Conservation (phyloP, 2,329 filamentous ascomycete genomes). For the Arthrobotrys entomopaga region DNA sequence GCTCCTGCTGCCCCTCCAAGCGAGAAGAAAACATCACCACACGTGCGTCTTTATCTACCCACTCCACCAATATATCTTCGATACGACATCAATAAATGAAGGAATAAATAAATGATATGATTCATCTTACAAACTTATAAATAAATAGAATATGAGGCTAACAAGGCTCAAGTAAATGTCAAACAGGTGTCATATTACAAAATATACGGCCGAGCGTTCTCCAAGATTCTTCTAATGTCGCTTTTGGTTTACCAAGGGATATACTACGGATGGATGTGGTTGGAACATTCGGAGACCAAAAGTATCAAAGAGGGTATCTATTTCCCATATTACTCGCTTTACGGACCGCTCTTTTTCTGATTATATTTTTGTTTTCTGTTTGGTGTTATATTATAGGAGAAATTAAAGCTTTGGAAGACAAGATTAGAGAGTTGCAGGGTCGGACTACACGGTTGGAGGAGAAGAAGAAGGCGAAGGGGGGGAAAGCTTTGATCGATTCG, state of each 20-base stretch:
- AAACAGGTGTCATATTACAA: conserved; percentile 75
- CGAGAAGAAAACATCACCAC: conserved; percentile 48
- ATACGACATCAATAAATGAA: background rate
- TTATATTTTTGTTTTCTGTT: background rate
- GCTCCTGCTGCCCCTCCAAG: background rate
- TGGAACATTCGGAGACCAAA: conserved; percentile 77
- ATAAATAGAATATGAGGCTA: background rate
- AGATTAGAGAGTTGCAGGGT: conserved; percentile 31
- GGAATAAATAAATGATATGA: background rate
- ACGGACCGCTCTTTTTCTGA: background rate
- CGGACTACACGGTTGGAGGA: conserved; percentile 20
- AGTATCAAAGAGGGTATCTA: conserved; percentile 68
- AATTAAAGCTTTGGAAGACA: conserved; percentile 39
- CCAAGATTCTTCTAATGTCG: conserved; percentile 78
- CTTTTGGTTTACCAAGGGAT: conserved; percentile 81
- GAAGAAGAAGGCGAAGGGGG: conserved; percentile 1
- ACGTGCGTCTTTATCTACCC: conserved; percentile 34
- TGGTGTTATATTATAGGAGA: conserved; percentile 28
- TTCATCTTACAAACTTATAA: background rate
- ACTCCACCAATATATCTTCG: background rate
- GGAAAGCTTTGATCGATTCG: background rate
- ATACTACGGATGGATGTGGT: conserved; percentile 78
- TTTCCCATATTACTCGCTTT: background rate
- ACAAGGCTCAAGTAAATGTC: conserved; percentile 10
- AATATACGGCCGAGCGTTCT: conserved; percentile 76